These are phyloP conservation scores for Yarrowia alimentaria DNA, from an alignment of 805 yeast species.

Conservation along the genomic window DNA sequence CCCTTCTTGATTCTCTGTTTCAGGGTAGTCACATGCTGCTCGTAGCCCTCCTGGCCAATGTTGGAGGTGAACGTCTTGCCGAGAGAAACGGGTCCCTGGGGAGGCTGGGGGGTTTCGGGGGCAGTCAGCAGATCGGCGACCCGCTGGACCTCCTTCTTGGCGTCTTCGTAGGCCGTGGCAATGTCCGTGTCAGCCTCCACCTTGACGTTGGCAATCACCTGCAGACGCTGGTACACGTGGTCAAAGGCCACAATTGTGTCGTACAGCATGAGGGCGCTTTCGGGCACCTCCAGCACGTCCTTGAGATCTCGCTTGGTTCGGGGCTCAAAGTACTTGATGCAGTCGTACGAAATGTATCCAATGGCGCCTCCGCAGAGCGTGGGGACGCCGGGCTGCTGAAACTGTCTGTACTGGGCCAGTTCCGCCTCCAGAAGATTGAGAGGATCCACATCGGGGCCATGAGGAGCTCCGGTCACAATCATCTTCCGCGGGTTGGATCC, in stretches of 20 bases:
- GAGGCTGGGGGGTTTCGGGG: constrained; percentile 50
- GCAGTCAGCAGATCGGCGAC: constrained; percentile 47
- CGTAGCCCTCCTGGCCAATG: constrained; percentile 92
- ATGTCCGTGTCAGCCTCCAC: constrained; percentile 44
- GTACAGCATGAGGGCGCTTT: constrained; percentile 85
- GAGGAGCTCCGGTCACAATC: constrained; percentile 75
- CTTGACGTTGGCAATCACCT: constrained; percentile 77
- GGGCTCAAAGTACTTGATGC: constrained; percentile 96
- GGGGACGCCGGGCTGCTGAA: constrained; percentile 50
- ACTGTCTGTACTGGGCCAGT: constrained; percentile 61
- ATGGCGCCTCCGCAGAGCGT: constrained; percentile 95
- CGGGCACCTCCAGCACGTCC: constrained; percentile 84
- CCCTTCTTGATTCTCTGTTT: constrained; percentile 84
- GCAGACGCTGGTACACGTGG: constrained; percentile 90
- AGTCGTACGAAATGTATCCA: constrained; percentile 94
- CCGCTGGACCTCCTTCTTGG: constrained; percentile 52
- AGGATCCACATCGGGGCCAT: constrained; percentile 73
- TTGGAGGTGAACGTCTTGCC: constrained; percentile 65
- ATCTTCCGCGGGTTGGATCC: constrained; percentile 82
- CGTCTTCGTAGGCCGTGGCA: constrained; percentile 54
- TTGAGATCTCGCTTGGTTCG: constrained; percentile 69
- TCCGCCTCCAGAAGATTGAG: constrained; percentile 71
- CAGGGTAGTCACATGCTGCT: constrained; percentile 68
- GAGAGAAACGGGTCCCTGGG: constrained; percentile 67
- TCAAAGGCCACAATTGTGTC: constrained; percentile 90